Evolutionary conservation across 2,329 filamentous ascomycete genomes (phyloP).

Genomic region (Calonectria multiphialidica): DNA sequence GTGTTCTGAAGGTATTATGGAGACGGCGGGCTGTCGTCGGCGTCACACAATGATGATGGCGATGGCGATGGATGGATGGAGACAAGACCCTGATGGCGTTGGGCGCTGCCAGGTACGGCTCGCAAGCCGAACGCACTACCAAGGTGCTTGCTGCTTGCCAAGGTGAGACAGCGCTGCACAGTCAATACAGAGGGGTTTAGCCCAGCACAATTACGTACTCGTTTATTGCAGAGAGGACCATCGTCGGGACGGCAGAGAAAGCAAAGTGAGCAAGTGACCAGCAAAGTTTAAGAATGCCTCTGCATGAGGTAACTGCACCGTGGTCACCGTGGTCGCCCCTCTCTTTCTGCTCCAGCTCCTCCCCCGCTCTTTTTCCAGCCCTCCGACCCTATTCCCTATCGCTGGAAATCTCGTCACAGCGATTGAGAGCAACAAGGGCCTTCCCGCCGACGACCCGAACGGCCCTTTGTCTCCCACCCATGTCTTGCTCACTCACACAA

Average conservation of each 20-base stretch:
- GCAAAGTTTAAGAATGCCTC: slow-evolving; percentile 15
- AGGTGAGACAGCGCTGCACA: not conserved
- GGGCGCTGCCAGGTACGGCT: not conserved
- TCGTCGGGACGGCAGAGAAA: not conserved
- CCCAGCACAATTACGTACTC: not conserved
- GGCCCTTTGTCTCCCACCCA: slow-evolving; percentile 24
- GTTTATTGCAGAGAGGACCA: too few relatives aligned
- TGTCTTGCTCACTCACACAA: slow-evolving; percentile 13
- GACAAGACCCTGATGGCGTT: not conserved
- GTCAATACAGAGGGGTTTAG: not conserved
- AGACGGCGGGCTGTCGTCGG: not conserved
- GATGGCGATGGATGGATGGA: too few relatives aligned
- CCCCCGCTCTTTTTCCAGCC: slow-evolving; percentile 24
- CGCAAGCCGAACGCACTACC: not conserved
- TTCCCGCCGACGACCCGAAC: slow-evolving; percentile 43
- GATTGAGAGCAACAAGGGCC: slow-evolving; percentile 13
- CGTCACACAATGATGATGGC: not conserved
- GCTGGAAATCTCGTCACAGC: slow-evolving; percentile 17
- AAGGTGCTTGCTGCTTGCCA: not conserved
- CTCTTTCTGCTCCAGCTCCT: not conserved
- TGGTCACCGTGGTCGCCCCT: not conserved
- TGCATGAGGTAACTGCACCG: slow-evolving; percentile 19
- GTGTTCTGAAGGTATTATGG: too few relatives aligned
- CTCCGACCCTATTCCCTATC: slow-evolving; percentile 25
- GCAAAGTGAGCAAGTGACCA: slow-evolving; percentile 1